These are phyloP conservation scores for Blastocystis sp. DNA, from an alignment of 352 stramenopile species.

Conservation along the genomic window DNA sequence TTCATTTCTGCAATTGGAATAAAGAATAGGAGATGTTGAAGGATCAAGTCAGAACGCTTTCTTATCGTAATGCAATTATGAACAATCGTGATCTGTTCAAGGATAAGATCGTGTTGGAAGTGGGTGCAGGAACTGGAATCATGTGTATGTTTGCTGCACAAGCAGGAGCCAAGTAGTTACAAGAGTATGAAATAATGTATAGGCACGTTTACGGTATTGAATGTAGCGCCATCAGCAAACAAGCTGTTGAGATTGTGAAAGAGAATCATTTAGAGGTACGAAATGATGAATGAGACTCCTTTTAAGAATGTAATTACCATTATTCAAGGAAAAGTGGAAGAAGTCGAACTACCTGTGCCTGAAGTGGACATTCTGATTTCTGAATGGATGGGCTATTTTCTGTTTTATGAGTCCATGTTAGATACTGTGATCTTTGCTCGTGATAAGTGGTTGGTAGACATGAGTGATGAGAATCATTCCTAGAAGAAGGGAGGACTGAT, in stretches of 20 bases:
- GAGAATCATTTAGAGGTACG: constrained; percentile 83
- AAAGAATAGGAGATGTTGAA: constrained; percentile 79
- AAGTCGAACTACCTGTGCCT: constrained; percentile 80
- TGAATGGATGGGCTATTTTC: constrained; percentile 97
- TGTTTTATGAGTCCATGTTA: constrained; percentile 94
- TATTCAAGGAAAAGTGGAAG: constrained; percentile 85
- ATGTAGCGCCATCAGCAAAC: constrained; percentile 84
- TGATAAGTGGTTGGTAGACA: constrained; percentile 81
- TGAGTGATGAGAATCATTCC: neutral
- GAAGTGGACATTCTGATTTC: constrained; percentile 91
- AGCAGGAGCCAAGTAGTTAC: constrained; percentile 73
- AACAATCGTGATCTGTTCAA: constrained; percentile 90
- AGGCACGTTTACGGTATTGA: constrained; percentile 86
- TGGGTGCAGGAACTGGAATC: constrained; percentile 90
- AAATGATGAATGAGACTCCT: constrained; percentile 62
- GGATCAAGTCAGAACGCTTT: constrained; percentile 87
- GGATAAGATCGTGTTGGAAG: constrained; percentile 89
- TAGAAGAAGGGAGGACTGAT: constrained; percentile 78
- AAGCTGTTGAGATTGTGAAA: constrained; percentile 85
- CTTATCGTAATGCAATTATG: constrained; percentile 92
- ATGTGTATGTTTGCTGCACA: constrained; percentile 90
- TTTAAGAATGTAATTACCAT: constrained; percentile 73
- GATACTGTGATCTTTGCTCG: constrained; percentile 88
- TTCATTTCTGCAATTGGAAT: neutral
- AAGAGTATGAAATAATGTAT: neutral